Percentiles rank a stretch among this genome's conserved stretches.
Conservation (phyloP, 768 basidiomycete species). For the Lactarius psammicola region DNA sequence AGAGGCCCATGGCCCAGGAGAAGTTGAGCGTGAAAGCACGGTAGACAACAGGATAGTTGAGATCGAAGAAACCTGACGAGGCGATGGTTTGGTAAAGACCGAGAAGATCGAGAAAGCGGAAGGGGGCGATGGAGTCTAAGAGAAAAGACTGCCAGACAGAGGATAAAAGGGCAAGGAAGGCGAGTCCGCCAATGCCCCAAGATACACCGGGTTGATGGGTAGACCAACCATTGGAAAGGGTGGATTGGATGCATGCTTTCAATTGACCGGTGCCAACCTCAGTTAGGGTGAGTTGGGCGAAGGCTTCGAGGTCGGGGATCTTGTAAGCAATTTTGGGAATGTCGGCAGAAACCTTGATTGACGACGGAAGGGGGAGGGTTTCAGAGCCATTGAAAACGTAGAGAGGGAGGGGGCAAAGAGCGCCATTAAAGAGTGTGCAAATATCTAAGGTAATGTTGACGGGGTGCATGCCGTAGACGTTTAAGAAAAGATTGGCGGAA, state of each 20-base stretch:
- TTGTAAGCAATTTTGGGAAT: slow-evolving; percentile 81
- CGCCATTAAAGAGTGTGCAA: slow-evolving; percentile 73
- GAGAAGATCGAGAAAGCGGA: slow-evolving; percentile 78
- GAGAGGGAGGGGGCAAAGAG: slow-evolving; percentile 76
- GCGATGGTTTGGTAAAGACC: slow-evolving; percentile 85
- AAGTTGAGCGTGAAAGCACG: slow-evolving; percentile 83
- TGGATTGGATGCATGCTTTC: slow-evolving; percentile 89
- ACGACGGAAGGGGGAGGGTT: slow-evolving; percentile 59
- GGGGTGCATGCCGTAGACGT: slow-evolving; percentile 83
- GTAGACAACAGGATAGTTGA: slow-evolving; percentile 88
- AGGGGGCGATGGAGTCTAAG: slow-evolving; percentile 60
- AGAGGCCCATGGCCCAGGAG: slow-evolving; percentile 81
- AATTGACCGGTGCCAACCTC: slow-evolving; percentile 67
- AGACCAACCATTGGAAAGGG: slow-evolving; percentile 89
- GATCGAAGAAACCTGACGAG: slow-evolving; percentile 69
- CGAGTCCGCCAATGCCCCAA: slow-evolving; percentile 71
- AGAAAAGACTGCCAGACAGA: slow-evolving; percentile 55
- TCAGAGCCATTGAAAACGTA: slow-evolving; percentile 89
- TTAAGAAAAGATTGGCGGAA: slow-evolving; percentile 75
- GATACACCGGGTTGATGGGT: slow-evolving; percentile 69
- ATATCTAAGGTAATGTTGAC: slow-evolving; percentile 86
- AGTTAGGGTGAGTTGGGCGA: slow-evolving; percentile 71
- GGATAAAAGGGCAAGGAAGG: slow-evolving; percentile 57
- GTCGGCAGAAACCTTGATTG: slow-evolving; percentile 50
- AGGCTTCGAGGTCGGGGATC: slow-evolving; percentile 92